Evolutionary conservation across 1,284 basidiomycete species (phyloP).

Genomic region (Tylopilus sp.): DNA sequence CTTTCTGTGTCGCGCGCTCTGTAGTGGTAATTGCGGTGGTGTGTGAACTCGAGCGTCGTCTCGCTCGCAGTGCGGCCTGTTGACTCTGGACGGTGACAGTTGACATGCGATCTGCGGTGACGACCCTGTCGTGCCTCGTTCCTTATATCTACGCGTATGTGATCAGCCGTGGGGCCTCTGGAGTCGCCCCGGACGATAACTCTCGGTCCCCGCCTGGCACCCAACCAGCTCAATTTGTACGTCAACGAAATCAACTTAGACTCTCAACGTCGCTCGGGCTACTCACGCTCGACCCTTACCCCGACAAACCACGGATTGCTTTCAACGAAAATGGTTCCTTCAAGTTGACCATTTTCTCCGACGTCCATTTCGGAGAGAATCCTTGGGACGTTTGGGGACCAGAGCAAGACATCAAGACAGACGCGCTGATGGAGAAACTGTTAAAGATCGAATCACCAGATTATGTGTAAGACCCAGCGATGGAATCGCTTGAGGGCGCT

Average conservation of each 20-base stretch:
- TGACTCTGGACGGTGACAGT: not conserved
- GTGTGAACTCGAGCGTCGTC: not conserved
- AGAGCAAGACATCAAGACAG: slow-evolving; percentile 57
- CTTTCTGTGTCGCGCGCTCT: too few species aligned
- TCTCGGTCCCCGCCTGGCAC: not conserved
- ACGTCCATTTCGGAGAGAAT: slow-evolving; percentile 67
- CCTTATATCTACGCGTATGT: slow-evolving; percentile 14
- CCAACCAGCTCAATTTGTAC: not conserved
- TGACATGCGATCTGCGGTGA: slow-evolving; percentile 3
- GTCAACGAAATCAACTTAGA: not conserved
- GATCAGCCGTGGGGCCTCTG: slow-evolving; percentile 6
- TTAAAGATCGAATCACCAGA: slow-evolving; percentile 54
- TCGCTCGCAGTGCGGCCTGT: not conserved
- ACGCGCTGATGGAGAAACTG: slow-evolving; percentile 50
- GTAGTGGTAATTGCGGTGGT: not conserved
- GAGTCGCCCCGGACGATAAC: not conserved
- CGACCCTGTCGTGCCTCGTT: not conserved
- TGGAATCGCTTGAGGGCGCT: not conserved
- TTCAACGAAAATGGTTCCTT: slow-evolving; percentile 55
- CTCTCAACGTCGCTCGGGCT: not conserved
- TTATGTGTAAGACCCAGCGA: slow-evolving; percentile 50
- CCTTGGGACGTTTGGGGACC: slow-evolving; percentile 66
- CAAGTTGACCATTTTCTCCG: slow-evolving; percentile 66
- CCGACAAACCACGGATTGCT: slow-evolving; percentile 44
- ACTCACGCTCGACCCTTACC: slow-evolving; percentile 42